phyloP scores from a whole-genome alignment of 768 basidiomycete genomes.

The Tylopilus sp. region DNA sequence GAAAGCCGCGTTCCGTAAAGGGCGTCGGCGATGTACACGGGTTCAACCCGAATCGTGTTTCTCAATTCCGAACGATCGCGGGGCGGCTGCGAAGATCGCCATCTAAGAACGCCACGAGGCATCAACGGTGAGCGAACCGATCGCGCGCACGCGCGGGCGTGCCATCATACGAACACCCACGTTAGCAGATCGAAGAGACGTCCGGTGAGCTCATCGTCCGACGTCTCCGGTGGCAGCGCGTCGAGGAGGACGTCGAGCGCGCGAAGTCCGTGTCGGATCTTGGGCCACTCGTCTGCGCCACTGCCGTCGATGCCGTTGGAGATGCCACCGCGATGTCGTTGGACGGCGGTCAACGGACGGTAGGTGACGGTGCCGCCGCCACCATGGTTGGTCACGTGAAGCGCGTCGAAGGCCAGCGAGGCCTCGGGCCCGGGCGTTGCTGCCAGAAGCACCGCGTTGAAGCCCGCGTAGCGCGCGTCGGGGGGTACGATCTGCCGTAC shows the following conservation, averaged over 20 bases:
- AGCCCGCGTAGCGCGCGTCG: conserved; percentile 65
- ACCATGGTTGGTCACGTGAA: conserved; percentile 68
- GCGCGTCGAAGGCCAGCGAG: conserved; percentile 42
- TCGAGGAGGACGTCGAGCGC: conserved; percentile 45
- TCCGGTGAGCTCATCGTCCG: conserved; percentile 54
- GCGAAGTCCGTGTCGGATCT: conserved; percentile 57
- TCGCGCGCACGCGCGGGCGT: neutral
- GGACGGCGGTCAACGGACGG: conserved; percentile 48
- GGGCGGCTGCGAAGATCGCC: conserved; percentile 36
- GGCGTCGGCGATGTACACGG: conserved; percentile 32
- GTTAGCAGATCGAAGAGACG: conserved; percentile 63
- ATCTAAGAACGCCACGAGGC: conserved; percentile 9
- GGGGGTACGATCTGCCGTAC: conserved; percentile 43
- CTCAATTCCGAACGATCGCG: conserved; percentile 52
- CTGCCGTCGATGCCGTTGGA: conserved; percentile 75
- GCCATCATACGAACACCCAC: conserved; percentile 43
- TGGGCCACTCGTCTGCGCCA: conserved; percentile 67
- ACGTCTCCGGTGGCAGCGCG: conserved; percentile 31
- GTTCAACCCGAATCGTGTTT: conserved; percentile 61
- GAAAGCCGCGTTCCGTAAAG: conserved; percentile 71
- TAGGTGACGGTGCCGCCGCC: conserved; percentile 56
- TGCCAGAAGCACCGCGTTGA: conserved; percentile 72
- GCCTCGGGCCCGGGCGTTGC: conserved; percentile 38
- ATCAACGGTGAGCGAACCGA: conserved; percentile 4
- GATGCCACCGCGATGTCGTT: conserved; percentile 54